Percentiles rank a stretch among this genome's conserved stretches.
Evolutionary conservation across 2,329 filamentous ascomycete species (phyloP).

Genomic region (Tolypocladium tropicale): DNA sequence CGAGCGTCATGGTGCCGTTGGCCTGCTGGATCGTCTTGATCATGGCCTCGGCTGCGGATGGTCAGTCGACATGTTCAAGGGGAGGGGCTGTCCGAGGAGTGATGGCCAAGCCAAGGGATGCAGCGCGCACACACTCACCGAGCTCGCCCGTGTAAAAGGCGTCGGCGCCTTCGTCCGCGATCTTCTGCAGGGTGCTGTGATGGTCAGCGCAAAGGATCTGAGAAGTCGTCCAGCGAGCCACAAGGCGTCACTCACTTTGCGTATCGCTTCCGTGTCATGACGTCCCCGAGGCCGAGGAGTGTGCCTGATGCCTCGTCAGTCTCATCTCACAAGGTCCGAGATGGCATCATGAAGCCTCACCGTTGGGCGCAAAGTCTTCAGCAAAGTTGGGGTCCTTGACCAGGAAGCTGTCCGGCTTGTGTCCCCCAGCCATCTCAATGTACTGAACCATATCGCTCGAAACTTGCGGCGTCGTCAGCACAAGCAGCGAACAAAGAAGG

Average conservation of each 20-base stretch:
- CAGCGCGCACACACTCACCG: constrained; percentile 20
- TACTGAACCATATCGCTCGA: constrained; percentile 65
- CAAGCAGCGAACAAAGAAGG: neutral
- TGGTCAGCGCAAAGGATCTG: constrained; percentile 1
- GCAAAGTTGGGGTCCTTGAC: constrained; percentile 70
- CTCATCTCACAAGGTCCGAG: neutral
- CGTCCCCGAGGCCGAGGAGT: constrained; percentile 61
- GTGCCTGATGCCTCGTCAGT: constrained; percentile 31
- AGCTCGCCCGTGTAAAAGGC: constrained; percentile 66
- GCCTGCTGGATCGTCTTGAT: constrained; percentile 55
- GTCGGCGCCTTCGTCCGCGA: constrained; percentile 62
- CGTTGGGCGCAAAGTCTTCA: constrained; percentile 78
- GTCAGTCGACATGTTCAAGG: constrained; percentile 1
- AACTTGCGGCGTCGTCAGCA: constrained; percentile 28
- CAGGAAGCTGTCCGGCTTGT: constrained; percentile 47
- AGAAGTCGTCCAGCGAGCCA: no score
- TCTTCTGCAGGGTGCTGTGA: constrained; percentile 56
- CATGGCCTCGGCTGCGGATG: constrained; percentile 53
- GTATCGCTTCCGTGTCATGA: constrained; percentile 70
- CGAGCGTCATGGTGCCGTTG: constrained; percentile 78
- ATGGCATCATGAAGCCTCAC: constrained; percentile 12
- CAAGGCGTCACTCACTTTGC: constrained; percentile 35
- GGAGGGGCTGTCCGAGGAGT: neutral
- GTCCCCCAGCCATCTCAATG: constrained; percentile 43
- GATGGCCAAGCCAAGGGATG: no score